Evolutionary conservation across 1,284 basidiomycete species (phyloP), one percentile per base, ranked within the genome.

Genomic region (Singerocomus rubriflavus): DNA sequence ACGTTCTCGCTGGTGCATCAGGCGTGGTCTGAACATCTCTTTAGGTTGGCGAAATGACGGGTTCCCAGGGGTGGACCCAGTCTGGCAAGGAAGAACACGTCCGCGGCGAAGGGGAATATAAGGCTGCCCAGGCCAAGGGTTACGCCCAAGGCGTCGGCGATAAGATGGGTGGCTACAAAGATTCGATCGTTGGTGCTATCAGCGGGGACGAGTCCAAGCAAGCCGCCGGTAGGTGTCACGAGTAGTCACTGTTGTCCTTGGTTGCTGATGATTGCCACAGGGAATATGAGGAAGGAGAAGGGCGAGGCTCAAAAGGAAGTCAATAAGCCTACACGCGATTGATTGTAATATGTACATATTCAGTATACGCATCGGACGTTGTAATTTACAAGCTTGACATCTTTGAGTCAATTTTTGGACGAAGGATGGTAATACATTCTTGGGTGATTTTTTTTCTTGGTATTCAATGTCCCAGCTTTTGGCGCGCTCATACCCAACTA

Each of bases 71-170:
- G 2, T 82, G 78, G 81, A 57, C 73, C 59, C 65, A 76, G 54
- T 70, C 80, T 31, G 85, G 86, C 16, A 80, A 80, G 57, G 73
- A 88, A 53, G 83, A 86, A 61, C 86, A 88, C 62, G 73, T 74
- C 37, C 66, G 73, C 48, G 87, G 87, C 45, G 86, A 89, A 65
- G 73, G 73, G 10, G 81, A 85, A 58, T 73, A 76, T 62, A 77
- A 77, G 16, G 76, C 76, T 25, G 80, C 80, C 0, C 76, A 81
- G 56, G 73, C 74, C 9, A 69, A 82, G 58, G 79, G 76, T 6
- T 81, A 73, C 54, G 78, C 70, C 14, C 78, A 88, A 57, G 87
- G 87, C 34, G 68, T 71, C 5, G 50, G 70, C 7, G 86, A 89
- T 65, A 78, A 79, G 50, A 35, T 82, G 17, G 67, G 67, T 37